phyloP scores from a whole-genome alignment of 75 land plant species.

The Adiantum capillusveneris region DNA sequence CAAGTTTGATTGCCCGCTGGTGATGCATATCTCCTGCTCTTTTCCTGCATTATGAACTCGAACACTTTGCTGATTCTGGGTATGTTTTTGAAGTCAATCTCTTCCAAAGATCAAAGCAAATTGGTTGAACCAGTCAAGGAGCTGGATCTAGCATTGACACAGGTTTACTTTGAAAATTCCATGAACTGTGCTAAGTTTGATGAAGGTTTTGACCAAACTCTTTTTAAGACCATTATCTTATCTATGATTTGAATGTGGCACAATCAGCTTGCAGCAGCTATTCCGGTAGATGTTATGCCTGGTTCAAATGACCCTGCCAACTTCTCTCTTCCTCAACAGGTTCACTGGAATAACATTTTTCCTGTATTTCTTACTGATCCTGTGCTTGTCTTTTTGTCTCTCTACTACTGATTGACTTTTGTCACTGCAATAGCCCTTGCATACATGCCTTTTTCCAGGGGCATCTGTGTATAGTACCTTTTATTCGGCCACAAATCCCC shows the following conservation, averaged over 20 bases:
- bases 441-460: constrained; percentile 88
- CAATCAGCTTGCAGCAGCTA: constrained; percentile 77
- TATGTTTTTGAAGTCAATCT: constrained; percentile 48
- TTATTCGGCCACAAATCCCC: constrained; percentile 85
- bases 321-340: constrained; percentile 97
- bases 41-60: too few species aligned
- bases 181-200: neutral
- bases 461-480: constrained; percentile 79
- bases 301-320: constrained; percentile 92
- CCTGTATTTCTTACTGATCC: constrained; percentile 1
- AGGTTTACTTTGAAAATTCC: constrained; percentile 37
- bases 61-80: too few species aligned
- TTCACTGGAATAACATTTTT: constrained; percentile 9
- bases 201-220: neutral
- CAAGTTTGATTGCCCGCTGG: too few species aligned
- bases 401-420: too few species aligned
- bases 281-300: constrained; percentile 96
- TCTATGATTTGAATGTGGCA: neutral
- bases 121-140: constrained; percentile 82
- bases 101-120: constrained; percentile 67
- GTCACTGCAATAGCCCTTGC: constrained; percentile 82
- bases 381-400: neutral
- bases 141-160: constrained; percentile 79
- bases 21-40: too few species aligned
- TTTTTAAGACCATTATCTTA: constrained; percentile 1